Evolutionary conservation across 2,329 filamentous ascomycete species (phyloP).

Genomic region (Aspergillus terreus): DNA sequence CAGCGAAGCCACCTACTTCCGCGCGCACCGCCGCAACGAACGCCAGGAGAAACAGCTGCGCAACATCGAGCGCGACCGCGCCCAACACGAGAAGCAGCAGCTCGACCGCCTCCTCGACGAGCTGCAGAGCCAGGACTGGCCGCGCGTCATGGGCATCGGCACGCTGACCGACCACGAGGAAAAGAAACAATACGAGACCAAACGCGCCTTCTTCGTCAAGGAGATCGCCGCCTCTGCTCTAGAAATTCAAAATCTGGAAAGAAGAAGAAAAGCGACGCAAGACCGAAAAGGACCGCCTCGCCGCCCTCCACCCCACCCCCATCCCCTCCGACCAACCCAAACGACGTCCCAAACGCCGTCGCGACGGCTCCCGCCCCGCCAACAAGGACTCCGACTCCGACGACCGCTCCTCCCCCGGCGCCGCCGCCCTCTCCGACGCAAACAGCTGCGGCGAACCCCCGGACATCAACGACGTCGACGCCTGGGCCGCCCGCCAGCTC

Average conservation of each 20-base stretch:
- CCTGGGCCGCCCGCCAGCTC: constrained; percentile 68
- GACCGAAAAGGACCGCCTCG: constrained; percentile 64
- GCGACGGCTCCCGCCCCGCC: neutral
- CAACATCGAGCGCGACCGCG: constrained; percentile 64
- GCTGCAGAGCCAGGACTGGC: constrained; percentile 87
- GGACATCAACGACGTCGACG: constrained; percentile 68
- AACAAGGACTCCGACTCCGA: constrained; percentile 34
- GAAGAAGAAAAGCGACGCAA: constrained; percentile 84
- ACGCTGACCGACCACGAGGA: constrained; percentile 72
- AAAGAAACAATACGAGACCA: constrained; percentile 81
- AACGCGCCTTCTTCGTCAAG: constrained; percentile 76
- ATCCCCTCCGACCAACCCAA: constrained; percentile 17
- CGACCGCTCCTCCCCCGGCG: constrained; percentile 10
- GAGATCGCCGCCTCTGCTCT: constrained; percentile 77
- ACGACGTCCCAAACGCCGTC: constrained; percentile 8
- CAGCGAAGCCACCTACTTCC: constrained; percentile 53
- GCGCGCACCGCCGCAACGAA: constrained; percentile 58
- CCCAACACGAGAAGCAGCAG: constrained; percentile 64
- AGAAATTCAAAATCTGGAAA: constrained; percentile 85
- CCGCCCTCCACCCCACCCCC: neutral
- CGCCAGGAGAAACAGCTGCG: constrained; percentile 65
- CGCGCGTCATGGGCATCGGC: constrained; percentile 85
- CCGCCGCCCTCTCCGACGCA: constrained; percentile 13
- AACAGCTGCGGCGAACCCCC: constrained; percentile 51
- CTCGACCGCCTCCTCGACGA: constrained; percentile 71